phyloP scores from a whole-genome alignment of 257 asterid species.

The Perilla frutescens region DNA sequence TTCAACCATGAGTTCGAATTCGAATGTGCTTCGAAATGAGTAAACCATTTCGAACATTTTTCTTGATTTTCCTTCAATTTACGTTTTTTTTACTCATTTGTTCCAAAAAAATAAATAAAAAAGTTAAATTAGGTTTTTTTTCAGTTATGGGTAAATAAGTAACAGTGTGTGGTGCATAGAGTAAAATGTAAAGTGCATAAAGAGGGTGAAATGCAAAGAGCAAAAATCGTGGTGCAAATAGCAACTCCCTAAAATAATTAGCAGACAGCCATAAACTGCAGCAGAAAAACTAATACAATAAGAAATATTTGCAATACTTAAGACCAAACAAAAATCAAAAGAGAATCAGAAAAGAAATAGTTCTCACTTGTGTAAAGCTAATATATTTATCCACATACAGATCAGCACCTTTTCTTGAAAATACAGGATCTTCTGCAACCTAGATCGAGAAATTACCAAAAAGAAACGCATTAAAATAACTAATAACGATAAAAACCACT shows the following conservation, averaged over 20 bases:
- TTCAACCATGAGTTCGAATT: too few relatives aligned
- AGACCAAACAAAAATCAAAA: slow-evolving; percentile 7
- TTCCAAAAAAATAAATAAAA: too few relatives aligned
- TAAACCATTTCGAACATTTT: too few relatives aligned
- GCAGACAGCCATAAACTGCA: background rate
- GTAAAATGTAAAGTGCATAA: too few relatives aligned
- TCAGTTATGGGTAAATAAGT: too few relatives aligned
- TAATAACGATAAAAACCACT: background rate
- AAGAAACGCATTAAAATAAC: slow-evolving; percentile 21
- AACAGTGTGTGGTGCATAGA: too few relatives aligned
- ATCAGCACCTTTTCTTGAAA: slow-evolving; percentile 86
- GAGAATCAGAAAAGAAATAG: slow-evolving; percentile 21
- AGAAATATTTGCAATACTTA: background rate
- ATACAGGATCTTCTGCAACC: slow-evolving; percentile 77
- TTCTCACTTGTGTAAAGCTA: slow-evolving; percentile 74
- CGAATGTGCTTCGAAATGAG: too few relatives aligned
- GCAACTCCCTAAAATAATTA: background rate
- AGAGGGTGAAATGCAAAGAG: too few relatives aligned
- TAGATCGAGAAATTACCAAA: slow-evolving; percentile 38
- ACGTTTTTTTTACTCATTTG: too few relatives aligned
- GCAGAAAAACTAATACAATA: slow-evolving; percentile 17
- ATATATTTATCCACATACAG: slow-evolving; percentile 77
- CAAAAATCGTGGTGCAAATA: too few relatives aligned
- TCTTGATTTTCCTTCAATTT: too few relatives aligned
- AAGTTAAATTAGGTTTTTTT: too few relatives aligned